Evolutionary conservation across 1,284 basidiomycete genomes (phyloP), one percentile per base, ranked within the genome.

Genomic region (Entoloma clypeatum): DNA sequence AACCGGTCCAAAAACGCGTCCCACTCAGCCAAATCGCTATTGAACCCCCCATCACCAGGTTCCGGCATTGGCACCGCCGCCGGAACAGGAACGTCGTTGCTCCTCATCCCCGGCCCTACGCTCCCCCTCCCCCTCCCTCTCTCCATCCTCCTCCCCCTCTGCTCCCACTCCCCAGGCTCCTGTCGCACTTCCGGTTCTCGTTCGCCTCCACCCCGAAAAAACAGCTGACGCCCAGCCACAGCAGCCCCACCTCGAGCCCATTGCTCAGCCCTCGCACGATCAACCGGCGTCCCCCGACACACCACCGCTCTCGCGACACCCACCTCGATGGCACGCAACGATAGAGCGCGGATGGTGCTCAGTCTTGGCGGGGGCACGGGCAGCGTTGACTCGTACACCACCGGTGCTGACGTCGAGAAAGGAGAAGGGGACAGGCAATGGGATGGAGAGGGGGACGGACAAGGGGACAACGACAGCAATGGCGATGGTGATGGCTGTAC

Each of bases 301-400:
- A 55, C 43, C 4, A 48, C 26, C 8, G 29, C 43, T 5, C 26
- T 16, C 2, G 22, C 29, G 14, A 42, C 43, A 22, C 40, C 36
- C 7, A 45, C 45, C 50, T 51, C 50, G 7, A 42, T 39, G 8
- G 40, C 22, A 0, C 43, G 27, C 7, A 52, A n/a, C 14, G 29
- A 18, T 7, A 49, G 43, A 7, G 55, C 57, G 2, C 51, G 57
- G 26, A 59, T 50, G 42, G 52, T 53, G 8, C 49, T 50, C 23
- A 62, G 42, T 5, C 48, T 38, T 10, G 60, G 60, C 1, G 58
- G 59, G 2, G 60, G 60, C 1, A 62, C 49, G 2, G 60, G 57
- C 7, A 62, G 41, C 4, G 57, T 53, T 5, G 57, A 49, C 3
- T 48, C 46, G 3, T 48, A 38, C 7, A 41, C 39, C 1, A 49